These are phyloP conservation scores for Leccinellum albellum DNA, from an alignment of 768 basidiomycete genomes.

Conservation along the genomic window DNA sequence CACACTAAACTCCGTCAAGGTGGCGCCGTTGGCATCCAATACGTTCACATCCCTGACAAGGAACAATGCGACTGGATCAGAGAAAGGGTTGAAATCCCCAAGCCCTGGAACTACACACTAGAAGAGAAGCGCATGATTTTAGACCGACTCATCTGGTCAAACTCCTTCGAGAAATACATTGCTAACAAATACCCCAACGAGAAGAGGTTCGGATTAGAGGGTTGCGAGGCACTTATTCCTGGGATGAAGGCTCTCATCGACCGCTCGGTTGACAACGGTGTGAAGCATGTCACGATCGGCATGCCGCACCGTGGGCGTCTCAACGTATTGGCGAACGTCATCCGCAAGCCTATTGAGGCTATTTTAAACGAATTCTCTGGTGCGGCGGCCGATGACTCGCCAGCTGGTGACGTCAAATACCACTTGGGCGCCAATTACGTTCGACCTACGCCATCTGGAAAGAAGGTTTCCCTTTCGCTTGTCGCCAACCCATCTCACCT, in stretches of 20 bases:
- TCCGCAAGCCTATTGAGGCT: slow-evolving; percentile 96
- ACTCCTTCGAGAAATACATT: slow-evolving; percentile 98
- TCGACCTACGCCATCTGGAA: slow-evolving; percentile 95
- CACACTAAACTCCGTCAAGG: slow-evolving; percentile 42
- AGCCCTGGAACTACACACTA: slow-evolving; percentile 95
- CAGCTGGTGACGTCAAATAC: slow-evolving; percentile 98
- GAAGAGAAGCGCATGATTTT: slow-evolving; percentile 99
- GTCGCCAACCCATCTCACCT: slow-evolving; percentile 99
- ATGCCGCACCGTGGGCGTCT: slow-evolving; percentile 99
- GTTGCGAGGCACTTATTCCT: slow-evolving; percentile 94
- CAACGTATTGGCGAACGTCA: slow-evolving; percentile 97
- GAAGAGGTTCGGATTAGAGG: slow-evolving; percentile 98
- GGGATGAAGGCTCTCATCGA: slow-evolving; percentile 99
- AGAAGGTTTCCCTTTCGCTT: slow-evolving; percentile 94
- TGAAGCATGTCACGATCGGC: slow-evolving; percentile 94
- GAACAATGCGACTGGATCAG: slow-evolving; percentile 99
- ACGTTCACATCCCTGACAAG: slow-evolving; percentile 95
- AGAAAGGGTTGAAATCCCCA: slow-evolving; percentile 90
- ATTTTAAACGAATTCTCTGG: slow-evolving; percentile 97
- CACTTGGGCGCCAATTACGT: slow-evolving; percentile 99
- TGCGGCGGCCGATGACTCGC: slow-evolving; percentile 64
- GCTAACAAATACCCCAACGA: slow-evolving; percentile 99
- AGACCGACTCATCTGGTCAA: slow-evolving; percentile 99
- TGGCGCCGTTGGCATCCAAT: slow-evolving; percentile 85
- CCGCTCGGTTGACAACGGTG: slow-evolving; percentile 92